phyloP scores from a whole-genome alignment of 331 rosid genomes.

The Cydonia oblonga region DNA sequence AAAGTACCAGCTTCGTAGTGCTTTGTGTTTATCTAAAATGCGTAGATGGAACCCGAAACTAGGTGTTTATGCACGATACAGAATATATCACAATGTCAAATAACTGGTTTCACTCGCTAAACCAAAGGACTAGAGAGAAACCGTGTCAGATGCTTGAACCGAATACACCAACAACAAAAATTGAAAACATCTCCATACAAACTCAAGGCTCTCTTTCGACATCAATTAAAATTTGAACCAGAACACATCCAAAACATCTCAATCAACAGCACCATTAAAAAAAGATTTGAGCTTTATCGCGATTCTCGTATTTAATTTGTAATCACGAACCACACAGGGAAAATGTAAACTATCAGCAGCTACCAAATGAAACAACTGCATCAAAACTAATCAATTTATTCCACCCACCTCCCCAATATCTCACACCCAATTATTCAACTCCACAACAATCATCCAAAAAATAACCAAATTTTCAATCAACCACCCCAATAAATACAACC shows the following conservation, averaged over 20 bases:
- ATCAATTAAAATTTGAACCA: not conserved
- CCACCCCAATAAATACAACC: not conserved
- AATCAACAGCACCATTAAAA: not conserved
- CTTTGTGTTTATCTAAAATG: not conserved
- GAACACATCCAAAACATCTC: not conserved
- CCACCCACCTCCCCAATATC: not conserved
- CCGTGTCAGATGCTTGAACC: not conserved
- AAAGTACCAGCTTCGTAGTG: not conserved
- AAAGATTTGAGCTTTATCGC: not conserved
- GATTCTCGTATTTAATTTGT: not conserved
- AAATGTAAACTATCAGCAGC: no score
- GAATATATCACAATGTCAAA: not conserved
- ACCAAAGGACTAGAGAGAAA: not conserved
- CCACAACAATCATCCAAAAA: not conserved
- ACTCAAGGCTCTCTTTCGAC: not conserved
- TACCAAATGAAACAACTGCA: not conserved
- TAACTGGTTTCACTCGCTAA: not conserved
- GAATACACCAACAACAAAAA: not conserved
- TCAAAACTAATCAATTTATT: not conserved
- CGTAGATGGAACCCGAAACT: not conserved
- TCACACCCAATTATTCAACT: not conserved
- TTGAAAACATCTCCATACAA: not conserved
- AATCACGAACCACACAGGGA: not conserved
- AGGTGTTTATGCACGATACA: not conserved
- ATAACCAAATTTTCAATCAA: not conserved